Conservation (phyloP, 106 monocot species). For the Agapanthus africanus region DNA sequence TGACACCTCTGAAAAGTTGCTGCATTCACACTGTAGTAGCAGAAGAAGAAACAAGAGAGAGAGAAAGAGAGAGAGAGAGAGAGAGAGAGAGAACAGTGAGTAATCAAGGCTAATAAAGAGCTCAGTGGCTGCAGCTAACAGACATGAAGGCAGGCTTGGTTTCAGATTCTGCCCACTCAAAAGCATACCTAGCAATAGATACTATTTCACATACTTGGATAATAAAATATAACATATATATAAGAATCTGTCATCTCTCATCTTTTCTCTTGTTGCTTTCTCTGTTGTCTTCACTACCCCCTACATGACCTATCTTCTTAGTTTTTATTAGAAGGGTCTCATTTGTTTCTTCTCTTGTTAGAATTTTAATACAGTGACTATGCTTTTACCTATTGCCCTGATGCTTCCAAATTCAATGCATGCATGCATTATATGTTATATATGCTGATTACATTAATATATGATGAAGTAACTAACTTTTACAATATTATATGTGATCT, state of each 20-base stretch:
- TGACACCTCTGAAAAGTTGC: conserved; percentile 9
- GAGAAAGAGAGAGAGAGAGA: conserved; percentile 6
- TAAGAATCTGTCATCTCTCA: conserved; percentile 7
- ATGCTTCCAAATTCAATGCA: conserved; percentile 7
- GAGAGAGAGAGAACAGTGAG: conserved; percentile 11
- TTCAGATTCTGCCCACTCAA: conserved; percentile 12
- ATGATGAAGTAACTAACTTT: no score
- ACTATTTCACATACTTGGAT: no score
- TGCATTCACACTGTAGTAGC: conserved; percentile 6
- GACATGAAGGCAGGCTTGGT: conserved; percentile 5
- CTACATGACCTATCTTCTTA: neutral
- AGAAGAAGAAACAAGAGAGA: neutral
- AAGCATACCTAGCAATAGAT: conserved; percentile 4
- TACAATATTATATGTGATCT: no score
- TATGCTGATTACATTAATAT: no score
- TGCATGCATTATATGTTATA: no score
- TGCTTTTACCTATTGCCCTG: neutral
- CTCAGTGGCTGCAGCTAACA: conserved; percentile 15
- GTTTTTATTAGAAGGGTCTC: conserved; percentile 4
- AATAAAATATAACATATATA: no score
- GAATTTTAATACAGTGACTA: neutral
- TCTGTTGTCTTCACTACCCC: conserved; percentile 1
- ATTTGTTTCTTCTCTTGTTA: neutral
- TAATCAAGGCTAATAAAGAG: conserved; percentile 7
- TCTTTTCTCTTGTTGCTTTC: neutral